A percentile compares a stretch with the other conserved stretches of the same genome.
Conservation (phyloP, 1,284 basidiomycete species). For the Termitomyces sp. region DNA sequence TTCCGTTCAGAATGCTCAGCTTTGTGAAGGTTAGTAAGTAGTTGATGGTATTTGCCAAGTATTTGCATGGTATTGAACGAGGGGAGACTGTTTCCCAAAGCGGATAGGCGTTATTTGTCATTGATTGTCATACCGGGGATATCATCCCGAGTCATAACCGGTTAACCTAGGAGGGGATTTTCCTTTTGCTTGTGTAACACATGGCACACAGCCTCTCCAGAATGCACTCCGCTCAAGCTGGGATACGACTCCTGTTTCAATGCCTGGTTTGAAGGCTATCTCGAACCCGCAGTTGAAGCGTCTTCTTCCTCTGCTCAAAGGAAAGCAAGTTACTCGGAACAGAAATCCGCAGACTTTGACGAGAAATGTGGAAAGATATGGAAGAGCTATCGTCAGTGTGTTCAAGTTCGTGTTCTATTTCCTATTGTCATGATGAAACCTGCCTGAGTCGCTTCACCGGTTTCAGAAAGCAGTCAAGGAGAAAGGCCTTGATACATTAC, state of each 20-base stretch:
- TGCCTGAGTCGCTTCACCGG: background rate
- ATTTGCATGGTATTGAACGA: too few relatives aligned
- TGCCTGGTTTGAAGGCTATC: conserved; percentile 91
- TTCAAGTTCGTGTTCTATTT: conserved; percentile 45
- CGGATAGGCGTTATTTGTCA: background rate
- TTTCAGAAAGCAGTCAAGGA: conserved; percentile 75
- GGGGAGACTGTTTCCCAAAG: background rate
- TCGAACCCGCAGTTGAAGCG: conserved; percentile 66
- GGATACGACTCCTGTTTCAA: conserved; percentile 93
- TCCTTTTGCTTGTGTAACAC: too few relatives aligned
- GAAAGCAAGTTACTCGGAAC: conserved; percentile 40
- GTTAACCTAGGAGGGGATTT: too few relatives aligned
- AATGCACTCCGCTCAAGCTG: conserved; percentile 87
- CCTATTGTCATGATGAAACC: background rate
- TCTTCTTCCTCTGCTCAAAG: conserved; percentile 36
- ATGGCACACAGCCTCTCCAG: conserved; percentile 73
- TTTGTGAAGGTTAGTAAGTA: too few relatives aligned
- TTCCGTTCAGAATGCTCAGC: too few relatives aligned
- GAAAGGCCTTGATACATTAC: conserved; percentile 69
- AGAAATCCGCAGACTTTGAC: conserved; percentile 78
- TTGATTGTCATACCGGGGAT: background rate
- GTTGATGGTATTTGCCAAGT: too few relatives aligned
- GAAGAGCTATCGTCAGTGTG: conserved; percentile 72
- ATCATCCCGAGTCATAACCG: too few relatives aligned
- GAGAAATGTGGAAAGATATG: conserved; percentile 77